A percentile compares a stretch with the other conserved stretches of the same genome.
Evolutionary conservation across 2,329 filamentous ascomycete species (phyloP).

Genomic region (Penicillium expansum): DNA sequence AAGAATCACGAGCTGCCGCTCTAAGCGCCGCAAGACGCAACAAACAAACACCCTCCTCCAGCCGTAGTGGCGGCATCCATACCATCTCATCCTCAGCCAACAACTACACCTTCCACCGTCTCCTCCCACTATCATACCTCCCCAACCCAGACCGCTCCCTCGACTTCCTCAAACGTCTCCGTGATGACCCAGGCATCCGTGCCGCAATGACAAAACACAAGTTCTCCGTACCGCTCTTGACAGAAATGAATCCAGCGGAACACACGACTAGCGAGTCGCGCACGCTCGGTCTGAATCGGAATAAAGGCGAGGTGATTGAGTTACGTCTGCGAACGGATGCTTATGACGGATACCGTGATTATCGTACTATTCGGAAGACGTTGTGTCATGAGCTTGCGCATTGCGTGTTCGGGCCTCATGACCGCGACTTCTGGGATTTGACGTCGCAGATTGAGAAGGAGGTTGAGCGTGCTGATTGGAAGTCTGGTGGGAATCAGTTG

Average conservation of each 20-base stretch:
- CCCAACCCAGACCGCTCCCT: conserved; percentile 70
- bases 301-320: conserved; percentile 86
- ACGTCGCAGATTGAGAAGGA: conserved; percentile 84
- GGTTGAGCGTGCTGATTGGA: conserved; percentile 78
- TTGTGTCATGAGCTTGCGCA: conserved; percentile 94
- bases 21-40: conserved; percentile 21
- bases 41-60: conserved; percentile 8
- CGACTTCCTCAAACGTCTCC: conserved; percentile 70
- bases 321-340: conserved; percentile 87
- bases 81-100: conserved; percentile 48
- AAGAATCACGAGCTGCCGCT: conserved; percentile 31
- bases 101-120: conserved; percentile 78
- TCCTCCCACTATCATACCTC: conserved; percentile 73
- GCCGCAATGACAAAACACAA: conserved; percentile 78
- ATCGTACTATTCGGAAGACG: conserved; percentile 85
- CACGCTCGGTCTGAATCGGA: conserved; percentile 82
- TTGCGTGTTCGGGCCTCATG: conserved; percentile 82
- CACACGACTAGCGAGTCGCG: conserved; percentile 81
- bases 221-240: conserved; percentile 80
- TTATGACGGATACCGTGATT: conserved; percentile 90
- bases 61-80: conserved; percentile 25
- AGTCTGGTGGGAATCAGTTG: conserved; percentile 63
- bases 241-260: conserved; percentile 88
- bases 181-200: conserved; percentile 80
- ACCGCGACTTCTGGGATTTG: conserved; percentile 84